Base-by-base conservation (phyloP, 2,329 filamentous ascomycete species). In the Trichoderma aggressivum region DNA sequence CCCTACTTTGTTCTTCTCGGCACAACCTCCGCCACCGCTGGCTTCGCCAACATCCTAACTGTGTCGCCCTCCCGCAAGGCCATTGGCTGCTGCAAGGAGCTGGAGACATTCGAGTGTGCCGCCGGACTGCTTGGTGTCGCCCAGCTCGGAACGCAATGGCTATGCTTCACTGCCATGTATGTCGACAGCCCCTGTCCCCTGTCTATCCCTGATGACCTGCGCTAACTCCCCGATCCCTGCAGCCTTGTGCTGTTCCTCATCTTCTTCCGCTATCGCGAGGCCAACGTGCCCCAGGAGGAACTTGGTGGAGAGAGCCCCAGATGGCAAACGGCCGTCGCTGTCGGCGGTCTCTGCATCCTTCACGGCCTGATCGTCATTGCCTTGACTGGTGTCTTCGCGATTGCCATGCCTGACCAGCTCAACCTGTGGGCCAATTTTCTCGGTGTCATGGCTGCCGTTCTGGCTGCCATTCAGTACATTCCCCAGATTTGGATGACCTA, bases 1-100 rank as follows among this genome's bases (percentile, higher is more conserved):
- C 95, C 96, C 10, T 96, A 95, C 81, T 99, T 97, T 79, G 90
- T 99, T 74, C 88, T 98, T 2, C 89, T 99, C n/a, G 96, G 96
- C 72, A 93, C 92, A 30, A 95, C 95, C 1, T 97, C 94, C 8
- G 92, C 92, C 76, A 97, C 92, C 65, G 93, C 92, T 61, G 92
- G 93, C 30, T 94, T 99, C 77, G 93, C 93, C 74, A 98, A 98
- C 79, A 98, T 99, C 78, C 84, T 98, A 67, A 91, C 93, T 0
- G 88, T 97, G 16, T 92, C 93, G n/a, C 88, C 90, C 71, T 97
- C 93, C 70, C 89, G 93, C 39, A 87, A 89, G 70, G 94, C 97
- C 79, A 91, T 98, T 72, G 88, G 87, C 68, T 99, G 96, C 81
- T 99, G 96, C 82, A 91, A 87, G 76, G 89, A 93, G 76, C 88